Evolutionary conservation across 495 filamentous ascomycete genomes (phyloP).

Genomic region (Hypoxylon trugodes): DNA sequence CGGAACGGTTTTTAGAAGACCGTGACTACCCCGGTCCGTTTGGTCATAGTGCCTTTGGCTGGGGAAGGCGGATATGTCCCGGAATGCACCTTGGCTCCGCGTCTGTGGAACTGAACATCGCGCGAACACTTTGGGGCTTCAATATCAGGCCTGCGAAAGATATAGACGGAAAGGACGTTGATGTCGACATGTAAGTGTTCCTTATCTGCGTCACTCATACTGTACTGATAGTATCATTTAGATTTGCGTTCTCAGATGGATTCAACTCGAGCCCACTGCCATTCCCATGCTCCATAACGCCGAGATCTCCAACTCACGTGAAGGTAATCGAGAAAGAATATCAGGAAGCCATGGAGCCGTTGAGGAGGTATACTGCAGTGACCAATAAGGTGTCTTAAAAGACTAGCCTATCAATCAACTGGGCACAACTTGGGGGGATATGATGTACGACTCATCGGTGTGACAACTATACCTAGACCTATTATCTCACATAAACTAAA

Average conservation of each 20-base stretch:
- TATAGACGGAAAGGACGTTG: slow-evolving; percentile 55
- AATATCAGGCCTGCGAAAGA: slow-evolving; percentile 56
- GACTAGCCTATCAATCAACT: too few relatives aligned
- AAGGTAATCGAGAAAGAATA: slow-evolving; percentile 45
- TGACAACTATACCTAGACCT: too few relatives aligned
- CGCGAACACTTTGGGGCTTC: slow-evolving; percentile 62
- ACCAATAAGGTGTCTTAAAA: slow-evolving; percentile 32
- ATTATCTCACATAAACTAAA: too few relatives aligned
- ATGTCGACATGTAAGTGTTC: slow-evolving; percentile 54
- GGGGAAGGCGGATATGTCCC: slow-evolving; percentile 66
- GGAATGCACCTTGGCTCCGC: slow-evolving; percentile 62
- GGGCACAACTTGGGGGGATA: too few relatives aligned
- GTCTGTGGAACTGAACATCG: slow-evolving; percentile 61
- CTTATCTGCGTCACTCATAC: not conserved
- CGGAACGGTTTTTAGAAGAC: slow-evolving; percentile 51
- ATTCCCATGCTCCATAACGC: slow-evolving; percentile 55
- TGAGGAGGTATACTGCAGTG: slow-evolving; percentile 44
- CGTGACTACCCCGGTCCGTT: slow-evolving; percentile 60
- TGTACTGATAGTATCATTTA: slow-evolving; percentile 16
- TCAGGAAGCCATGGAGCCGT: slow-evolving; percentile 34
- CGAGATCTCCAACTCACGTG: slow-evolving; percentile 45
- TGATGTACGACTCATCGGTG: too few relatives aligned
- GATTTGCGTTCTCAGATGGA: slow-evolving; percentile 60
- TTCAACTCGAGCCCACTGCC: slow-evolving; percentile 62
- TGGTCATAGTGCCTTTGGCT: slow-evolving; percentile 66